Base-by-base conservation (phyloP, 1,284 basidiomycete species). In the Pascua sp. region DNA sequence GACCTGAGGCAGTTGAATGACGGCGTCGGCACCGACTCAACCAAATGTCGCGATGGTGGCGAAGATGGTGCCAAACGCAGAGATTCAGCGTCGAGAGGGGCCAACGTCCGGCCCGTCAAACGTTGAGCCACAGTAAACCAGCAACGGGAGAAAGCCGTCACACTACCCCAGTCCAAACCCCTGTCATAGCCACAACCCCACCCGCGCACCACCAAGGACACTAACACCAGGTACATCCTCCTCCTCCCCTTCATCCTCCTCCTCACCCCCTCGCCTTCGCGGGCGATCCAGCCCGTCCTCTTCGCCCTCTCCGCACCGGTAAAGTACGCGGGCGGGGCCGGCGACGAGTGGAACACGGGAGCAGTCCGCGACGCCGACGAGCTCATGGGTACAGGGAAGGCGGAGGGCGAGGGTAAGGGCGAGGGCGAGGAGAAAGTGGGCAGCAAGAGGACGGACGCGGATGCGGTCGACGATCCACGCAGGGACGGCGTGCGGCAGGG, bases 231-330 rank as follows among this genome's bases (percentile, higher is more conserved):
- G 18, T 77, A 68, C 55, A 59, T 74, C 40, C 17, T 75, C 4
- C 59, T 74, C 12, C 69, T 67, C 50, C 75, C 75, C 2, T 42
- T 76, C 16, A 55, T 77, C 42, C 40, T 71, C 15, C 45, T 77
- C 49, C 38, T 76, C 48, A 78, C 76, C 0, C 75, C 75, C 1
- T 71, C 70, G 2, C 67, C 74, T 1, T 52, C 57, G 10, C 64
- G 62, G 50, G 51, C 66, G 1, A 63, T 75, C 36, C 72, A 78
- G 54, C 64, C 69, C 2, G 64, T 77, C 18, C 57, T 78, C 7
- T 75, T 68, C 51, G 76, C 76, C 0, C 62, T 76, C 2, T 67
- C 65, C 13, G 74, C 74, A 2, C 74, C 72, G 16, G 67, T 76
- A 2, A 56, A 72, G 51, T 66, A 73, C 54, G 64, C 57, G 24